phyloP scores from a whole-genome alignment of 176 grass and related monocot species.

The Microstegium vimineum region DNA sequence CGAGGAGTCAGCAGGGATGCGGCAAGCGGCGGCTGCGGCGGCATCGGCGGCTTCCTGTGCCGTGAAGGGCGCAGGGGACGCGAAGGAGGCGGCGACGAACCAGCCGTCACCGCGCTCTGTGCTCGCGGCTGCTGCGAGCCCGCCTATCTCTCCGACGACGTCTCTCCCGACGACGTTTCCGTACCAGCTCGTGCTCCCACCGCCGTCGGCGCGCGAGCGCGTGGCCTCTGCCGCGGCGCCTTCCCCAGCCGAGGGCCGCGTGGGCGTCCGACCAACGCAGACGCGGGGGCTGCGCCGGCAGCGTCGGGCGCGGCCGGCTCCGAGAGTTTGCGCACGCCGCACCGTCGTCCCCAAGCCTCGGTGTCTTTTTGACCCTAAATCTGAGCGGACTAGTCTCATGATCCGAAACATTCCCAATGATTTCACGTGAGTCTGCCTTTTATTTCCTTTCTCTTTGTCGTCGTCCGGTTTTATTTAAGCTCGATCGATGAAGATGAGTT shows the following conservation, averaged over 20 bases:
- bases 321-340: not conserved
- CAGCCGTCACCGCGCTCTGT: conserved; percentile 18
- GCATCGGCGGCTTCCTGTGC: not conserved
- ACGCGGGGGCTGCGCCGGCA: not conserved
- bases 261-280: too few relatives aligned
- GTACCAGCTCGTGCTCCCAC: not conserved
- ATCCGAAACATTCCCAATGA: conserved; percentile 51
- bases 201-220: not conserved
- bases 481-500: not conserved
- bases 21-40: not conserved
- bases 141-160: not conserved
- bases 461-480: too few relatives aligned
- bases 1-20: not conserved
- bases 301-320: not conserved
- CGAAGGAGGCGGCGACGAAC: not conserved
- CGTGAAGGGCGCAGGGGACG: not conserved
- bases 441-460: not conserved
- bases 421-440: conserved; percentile 35
- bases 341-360: not conserved
- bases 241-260: too few relatives aligned
- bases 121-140: not conserved
- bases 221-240: not conserved
- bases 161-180: not conserved
- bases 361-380: rapidly evolving
- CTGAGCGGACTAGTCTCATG: conserved; percentile 35